Evolutionary conservation across 1,284 basidiomycete species (phyloP), one percentile per base, ranked within the genome.

Genomic region (Blastosporella zonata): DNA sequence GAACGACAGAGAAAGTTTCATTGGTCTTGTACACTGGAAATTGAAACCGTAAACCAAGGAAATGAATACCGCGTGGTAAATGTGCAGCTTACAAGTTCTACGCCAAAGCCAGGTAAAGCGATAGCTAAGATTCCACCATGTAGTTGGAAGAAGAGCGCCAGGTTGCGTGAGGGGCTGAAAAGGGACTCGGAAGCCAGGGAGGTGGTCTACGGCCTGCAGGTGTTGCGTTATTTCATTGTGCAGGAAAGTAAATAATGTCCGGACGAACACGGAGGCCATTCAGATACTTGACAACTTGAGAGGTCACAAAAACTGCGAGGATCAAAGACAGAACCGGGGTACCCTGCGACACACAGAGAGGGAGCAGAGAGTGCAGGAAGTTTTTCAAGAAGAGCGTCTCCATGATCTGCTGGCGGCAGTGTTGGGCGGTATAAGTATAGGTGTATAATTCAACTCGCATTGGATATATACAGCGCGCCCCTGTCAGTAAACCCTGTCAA

Each of bases 1-100:
- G 71, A 0, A 76, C 63, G 2, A 79, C 46, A 3, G 73, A 71
- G 23, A 79, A 61, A 3, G 64, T 74, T 46, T 79, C 75, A 22
- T 53, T 62, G 25, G 59, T 57, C 46, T 60, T 60, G 51, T 76
- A 77, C 25, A 72, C 74, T 77, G 7, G 58, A 33, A 0, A 67
- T 6, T 8, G 2, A 9, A 8, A 27, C 21, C 17, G 43, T n/a
- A 36, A 21, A 18, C 28, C n/a, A n/a, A 25, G 42, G 43, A n/a
- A 46, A 47, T 3, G 5, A 17, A 21, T 47, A 28, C 25, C 38
- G 2, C 12, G 20, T 1, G 17, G 36, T 17, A 34, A 17, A 36
- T n/a, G n/a, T n/a, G n/a, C 23, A 13, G 37, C 46, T 23, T 55
- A 66, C 67, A 55, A 7, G 54, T 59, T 40, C 59, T 52, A 23